A percentile compares a stretch with the other conserved stretches of the same genome.
These are phyloP conservation scores for Panellus pusillus DNA, from an alignment of 768 basidiomycete species.

Conservation along the genomic window DNA sequence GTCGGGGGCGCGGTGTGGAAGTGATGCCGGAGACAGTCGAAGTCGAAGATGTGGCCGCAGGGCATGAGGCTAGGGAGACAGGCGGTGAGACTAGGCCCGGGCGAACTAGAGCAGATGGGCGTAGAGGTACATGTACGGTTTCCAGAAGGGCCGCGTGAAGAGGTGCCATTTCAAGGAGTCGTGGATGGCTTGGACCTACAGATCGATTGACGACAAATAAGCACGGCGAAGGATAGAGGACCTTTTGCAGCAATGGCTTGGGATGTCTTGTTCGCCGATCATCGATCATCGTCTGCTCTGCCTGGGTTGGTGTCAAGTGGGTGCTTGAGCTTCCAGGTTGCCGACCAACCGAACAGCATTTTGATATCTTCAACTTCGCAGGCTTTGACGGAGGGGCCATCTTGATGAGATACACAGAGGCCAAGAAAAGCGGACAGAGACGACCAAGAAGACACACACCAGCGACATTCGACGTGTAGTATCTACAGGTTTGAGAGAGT, in stretches of 20 bases:
- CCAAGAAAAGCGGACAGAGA: not conserved
- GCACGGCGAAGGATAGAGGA: too few relatives aligned
- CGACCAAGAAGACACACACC: not conserved
- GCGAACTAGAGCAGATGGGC: not conserved
- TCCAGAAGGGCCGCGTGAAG: not conserved
- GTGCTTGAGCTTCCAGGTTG: too few relatives aligned
- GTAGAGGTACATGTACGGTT: slow-evolving; percentile 5
- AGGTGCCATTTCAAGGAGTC: slow-evolving; percentile 2
- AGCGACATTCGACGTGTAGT: not conserved
- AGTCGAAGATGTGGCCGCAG: slow-evolving; percentile 15
- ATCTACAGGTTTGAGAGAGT: not conserved
- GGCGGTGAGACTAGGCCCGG: not conserved
- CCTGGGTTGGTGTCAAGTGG: too few relatives aligned
- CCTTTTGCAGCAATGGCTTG: too few relatives aligned
- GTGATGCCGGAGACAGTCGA: slow-evolving; percentile 4
- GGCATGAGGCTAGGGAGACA: slow-evolving; percentile 1
- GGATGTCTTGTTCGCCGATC: too few relatives aligned
- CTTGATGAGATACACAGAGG: not conserved
- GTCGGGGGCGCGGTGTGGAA: slow-evolving; percentile 9
- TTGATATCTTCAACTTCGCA: not conserved
- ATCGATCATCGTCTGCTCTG: too few relatives aligned
- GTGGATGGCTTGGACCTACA: slow-evolving; percentile 1
- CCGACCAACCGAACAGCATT: too few relatives aligned
- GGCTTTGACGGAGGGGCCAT: not conserved
- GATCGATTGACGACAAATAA: too few relatives aligned